A percentile compares a stretch with the other conserved stretches of the same genome.
These are phyloP conservation scores for Silene uniflora DNA, from an alignment of 148 eudicot genomes.

Conservation along the genomic window DNA sequence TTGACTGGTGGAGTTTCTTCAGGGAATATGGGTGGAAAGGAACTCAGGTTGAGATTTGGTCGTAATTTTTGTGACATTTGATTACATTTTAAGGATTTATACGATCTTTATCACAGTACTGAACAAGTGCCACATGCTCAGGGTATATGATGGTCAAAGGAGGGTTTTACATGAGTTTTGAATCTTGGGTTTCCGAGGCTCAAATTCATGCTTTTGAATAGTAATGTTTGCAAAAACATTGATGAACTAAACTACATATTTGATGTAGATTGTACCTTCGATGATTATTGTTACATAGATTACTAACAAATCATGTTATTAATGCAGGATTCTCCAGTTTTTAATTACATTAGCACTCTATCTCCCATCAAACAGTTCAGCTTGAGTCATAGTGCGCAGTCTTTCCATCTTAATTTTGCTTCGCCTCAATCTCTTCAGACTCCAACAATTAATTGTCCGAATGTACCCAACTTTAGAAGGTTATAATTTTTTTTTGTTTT, in stretches of 20 bases:
- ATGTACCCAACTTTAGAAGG: constrained; percentile 23
- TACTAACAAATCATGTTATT: background rate
- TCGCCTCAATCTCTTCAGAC: constrained; percentile 34
- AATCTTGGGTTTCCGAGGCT: background rate
- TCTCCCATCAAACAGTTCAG: constrained; percentile 42
- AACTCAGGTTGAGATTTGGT: no score
- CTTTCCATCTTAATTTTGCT: constrained; percentile 35
- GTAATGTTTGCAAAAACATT: background rate
- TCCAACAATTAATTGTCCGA: constrained; percentile 17
- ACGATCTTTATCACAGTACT: no score
- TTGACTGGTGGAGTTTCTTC: no score
- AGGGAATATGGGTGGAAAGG: no score
- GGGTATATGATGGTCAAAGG: no score
- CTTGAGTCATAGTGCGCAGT: constrained; percentile 19
- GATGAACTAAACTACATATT: no score
- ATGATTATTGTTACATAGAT: background rate
- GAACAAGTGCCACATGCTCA: no score
- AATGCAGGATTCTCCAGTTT: constrained; percentile 51
- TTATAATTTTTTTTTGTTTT: background rate
- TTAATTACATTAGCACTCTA: constrained; percentile 45
- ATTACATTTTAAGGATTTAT: no score
- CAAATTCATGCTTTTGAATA: background rate
- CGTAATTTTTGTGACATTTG: no score
- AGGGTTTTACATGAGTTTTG: background rate
- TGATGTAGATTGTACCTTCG: no score